Evolutionary conservation across 2,329 filamentous ascomycete species (phyloP), one percentile per base, ranked within the genome.

Genomic region (Exophiala oligosperma): DNA sequence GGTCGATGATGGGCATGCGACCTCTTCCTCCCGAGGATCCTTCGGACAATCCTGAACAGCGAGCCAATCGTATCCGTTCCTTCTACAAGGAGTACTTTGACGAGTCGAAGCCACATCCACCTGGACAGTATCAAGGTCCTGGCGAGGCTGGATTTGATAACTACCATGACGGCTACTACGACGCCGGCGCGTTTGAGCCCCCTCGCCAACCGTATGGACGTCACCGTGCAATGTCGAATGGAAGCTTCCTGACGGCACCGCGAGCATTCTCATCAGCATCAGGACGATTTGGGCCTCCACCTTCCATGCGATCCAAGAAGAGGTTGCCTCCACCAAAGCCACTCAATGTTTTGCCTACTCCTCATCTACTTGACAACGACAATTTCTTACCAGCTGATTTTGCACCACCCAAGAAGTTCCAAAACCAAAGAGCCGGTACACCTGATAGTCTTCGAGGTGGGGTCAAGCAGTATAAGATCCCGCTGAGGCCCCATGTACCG

Each of bases 81-180:
- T 99, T 99, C 79, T 99, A 99, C 80, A 97, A 97, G 78, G 94
- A 99, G 72, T 99, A 99, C 77, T 99, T 99, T 68, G 94, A 97
- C 65, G 93, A 97, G 38, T 71, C 72, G 11, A 68, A 77, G 60
- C 76, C 76, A 37, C 76, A 77, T 41, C 87, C 90, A 62, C 89
- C 92, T 68, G 89, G 85, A 12, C 88, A 91, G 56, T 83, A 84
- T 28, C 78, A 83, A 69, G 90, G 91, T 68, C 86, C 89, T 58
- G 77, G 84, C 21, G 84, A 86, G 63, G 79, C 86, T 48, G 84
- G 81, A n/a, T 88, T 91, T 56, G 83, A 84, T 24, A 77, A 83
- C 70, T 89, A 86, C 58, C 87, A 49, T 40, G 47, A 52, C 24
- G 57, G 90, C 66, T 69, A 71, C 11, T 58, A 65, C 52, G 58